Percentiles rank a stretch among this genome's conserved stretches.
Evolutionary conservation across 345 rosid species (phyloP).

Genomic region (Fremontodendron californicum): DNA sequence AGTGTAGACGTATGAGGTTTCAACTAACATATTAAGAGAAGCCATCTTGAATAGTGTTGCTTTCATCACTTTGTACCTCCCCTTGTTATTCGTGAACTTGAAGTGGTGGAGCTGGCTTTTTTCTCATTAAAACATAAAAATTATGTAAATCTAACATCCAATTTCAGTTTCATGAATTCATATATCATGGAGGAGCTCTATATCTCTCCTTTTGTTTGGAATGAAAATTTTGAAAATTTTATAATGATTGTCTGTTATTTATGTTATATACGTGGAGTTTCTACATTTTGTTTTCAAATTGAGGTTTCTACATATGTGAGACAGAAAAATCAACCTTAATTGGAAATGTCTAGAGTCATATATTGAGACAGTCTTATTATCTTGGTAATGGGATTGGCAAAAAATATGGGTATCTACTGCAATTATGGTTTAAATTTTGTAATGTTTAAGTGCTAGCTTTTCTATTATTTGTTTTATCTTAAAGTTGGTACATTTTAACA

Average conservation of each 20-base stretch:
- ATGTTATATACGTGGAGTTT: background rate
- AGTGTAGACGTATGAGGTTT: background rate
- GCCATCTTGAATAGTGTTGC: background rate
- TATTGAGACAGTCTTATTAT: background rate
- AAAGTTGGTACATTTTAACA: background rate
- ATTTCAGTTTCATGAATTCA: background rate
- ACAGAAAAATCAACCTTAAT: background rate
- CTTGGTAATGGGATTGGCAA: background rate
- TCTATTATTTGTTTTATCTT: background rate
- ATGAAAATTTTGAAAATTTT: background rate
- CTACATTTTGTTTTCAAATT: background rate
- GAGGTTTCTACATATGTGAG: background rate
- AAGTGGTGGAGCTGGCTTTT: background rate
- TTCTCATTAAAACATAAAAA: background rate
- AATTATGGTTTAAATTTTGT: background rate
- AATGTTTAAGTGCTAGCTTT: background rate
- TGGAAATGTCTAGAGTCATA: background rate
- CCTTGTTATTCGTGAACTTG: background rate
- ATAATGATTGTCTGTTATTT: background rate
- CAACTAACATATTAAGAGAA: background rate
- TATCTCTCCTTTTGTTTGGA: background rate
- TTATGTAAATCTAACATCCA: background rate
- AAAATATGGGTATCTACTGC: background rate
- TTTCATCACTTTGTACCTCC: background rate
- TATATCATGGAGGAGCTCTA: background rate